phyloP scores from a whole-genome alignment of 257 asterid genomes.

The Ophiorrhiza pumila region DNA sequence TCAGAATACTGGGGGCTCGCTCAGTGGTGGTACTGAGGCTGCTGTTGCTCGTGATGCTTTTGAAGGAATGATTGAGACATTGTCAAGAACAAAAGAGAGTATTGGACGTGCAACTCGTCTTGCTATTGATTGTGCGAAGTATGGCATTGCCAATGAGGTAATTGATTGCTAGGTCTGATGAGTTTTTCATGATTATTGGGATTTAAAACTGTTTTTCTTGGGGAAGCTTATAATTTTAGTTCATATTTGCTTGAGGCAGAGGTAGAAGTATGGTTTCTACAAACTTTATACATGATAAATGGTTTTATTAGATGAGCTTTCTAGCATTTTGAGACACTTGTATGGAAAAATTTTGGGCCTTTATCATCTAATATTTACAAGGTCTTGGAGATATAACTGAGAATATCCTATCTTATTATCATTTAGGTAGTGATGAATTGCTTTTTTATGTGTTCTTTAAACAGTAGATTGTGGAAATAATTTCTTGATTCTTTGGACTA shows the following conservation, averaged over 20 bases:
- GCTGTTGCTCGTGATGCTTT: constrained; percentile 99
- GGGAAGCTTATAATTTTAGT: not conserved
- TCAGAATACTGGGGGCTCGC: constrained; percentile 62
- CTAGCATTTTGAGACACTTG: not conserved
- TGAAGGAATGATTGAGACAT: constrained; percentile 98
- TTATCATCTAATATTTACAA: not conserved
- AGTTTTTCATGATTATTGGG: not conserved
- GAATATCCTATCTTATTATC: not conserved
- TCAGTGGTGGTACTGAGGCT: constrained; percentile 94
- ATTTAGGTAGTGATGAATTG: not conserved
- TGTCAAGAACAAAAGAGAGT: constrained; percentile 97
- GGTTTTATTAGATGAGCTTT: not conserved
- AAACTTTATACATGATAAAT: not conserved
- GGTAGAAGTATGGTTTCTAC: not conserved
- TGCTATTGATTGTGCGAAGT: constrained; percentile 97
- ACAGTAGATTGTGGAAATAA: not conserved
- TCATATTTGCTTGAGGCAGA: not conserved
- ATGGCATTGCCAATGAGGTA: constrained; percentile 95
- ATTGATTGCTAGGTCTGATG: not conserved
- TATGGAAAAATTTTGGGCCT: not conserved
- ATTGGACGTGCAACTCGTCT: constrained; percentile 99
- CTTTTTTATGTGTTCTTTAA: not conserved
- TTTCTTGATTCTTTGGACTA: not conserved
- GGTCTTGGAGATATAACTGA: not conserved
- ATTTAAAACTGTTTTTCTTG: not conserved